These are phyloP conservation scores for Colletotrichum chrysophilum DNA, from an alignment of 2,329 filamentous ascomycete species.

Conservation along the genomic window DNA sequence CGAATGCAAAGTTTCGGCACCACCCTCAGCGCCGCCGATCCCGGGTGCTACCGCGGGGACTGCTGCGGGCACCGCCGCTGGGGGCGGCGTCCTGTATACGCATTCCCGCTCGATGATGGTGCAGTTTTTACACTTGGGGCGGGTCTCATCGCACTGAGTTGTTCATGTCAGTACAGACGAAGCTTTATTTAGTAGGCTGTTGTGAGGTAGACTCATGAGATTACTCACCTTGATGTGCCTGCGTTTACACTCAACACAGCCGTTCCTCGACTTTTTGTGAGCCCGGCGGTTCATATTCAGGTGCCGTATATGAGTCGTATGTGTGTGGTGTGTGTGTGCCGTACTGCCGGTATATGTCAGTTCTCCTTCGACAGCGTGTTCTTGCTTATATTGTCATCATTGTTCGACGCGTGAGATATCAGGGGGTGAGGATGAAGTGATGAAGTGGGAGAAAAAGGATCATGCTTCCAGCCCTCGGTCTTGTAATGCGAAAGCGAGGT, in stretches of 20 bases:
- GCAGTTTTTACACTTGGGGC: slow-evolving; percentile 31
- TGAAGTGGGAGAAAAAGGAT: background rate
- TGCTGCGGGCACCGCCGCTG: background rate
- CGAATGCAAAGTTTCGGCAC: background rate
- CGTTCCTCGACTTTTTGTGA: slow-evolving; percentile 36
- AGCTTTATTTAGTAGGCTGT: background rate
- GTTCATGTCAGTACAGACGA: background rate
- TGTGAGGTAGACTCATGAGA: background rate
- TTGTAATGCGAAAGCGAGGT: background rate
- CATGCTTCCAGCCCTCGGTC: background rate
- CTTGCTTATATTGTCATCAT: background rate
- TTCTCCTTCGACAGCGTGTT: background rate
- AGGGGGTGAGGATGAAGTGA: background rate
- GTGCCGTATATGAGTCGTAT: background rate
- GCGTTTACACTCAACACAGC: slow-evolving; percentile 35
- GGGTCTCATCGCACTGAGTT: slow-evolving; percentile 30
- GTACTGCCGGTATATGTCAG: background rate
- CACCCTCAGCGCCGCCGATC: background rate
- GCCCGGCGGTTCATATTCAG: background rate
- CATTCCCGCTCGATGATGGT: slow-evolving; percentile 30
- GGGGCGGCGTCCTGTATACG: slow-evolving; percentile 23
- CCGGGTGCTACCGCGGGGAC: background rate
- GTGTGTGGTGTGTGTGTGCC: background rate
- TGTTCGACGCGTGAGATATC: background rate
- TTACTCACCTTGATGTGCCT: slow-evolving; percentile 34